Base-by-base conservation (phyloP, 192 early-diverging fungal species). In the Dissophora globulifera region DNA sequence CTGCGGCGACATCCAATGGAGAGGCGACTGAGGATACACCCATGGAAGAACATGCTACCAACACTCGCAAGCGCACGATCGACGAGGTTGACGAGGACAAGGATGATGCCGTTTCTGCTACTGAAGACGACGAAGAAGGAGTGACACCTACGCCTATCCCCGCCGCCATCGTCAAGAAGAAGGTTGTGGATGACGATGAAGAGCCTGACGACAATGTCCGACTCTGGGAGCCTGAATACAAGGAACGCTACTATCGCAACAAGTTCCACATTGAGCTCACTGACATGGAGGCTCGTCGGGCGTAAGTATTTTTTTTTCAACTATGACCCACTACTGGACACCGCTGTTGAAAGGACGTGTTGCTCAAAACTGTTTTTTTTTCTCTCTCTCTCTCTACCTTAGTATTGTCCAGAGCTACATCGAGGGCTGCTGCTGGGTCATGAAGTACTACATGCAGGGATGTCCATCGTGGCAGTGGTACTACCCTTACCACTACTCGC, bases 401-500 rank as follows among this genome's bases (percentile, higher is more conserved):
- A 83, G 81, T n/a, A 82, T 90, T 65, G 88, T 88, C 30, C 83
- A 90, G 65, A 83, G 84, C 79, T 99, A 99, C 70, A 87, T 96
- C 48, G 95, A 97, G 72, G 96, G 97, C 19, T 80, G 98, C 26
- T 96, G 94, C 76, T 98, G 97, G 97, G 95, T 98, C 32, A 87
- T 96, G 45, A 81, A 89, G 54, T 99, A 99, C 78, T 99, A 99
- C 78, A 97, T 94, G 80, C 87, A 90, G 56, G 84, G 81, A 78
- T 75, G 67, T 58, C 89, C 85, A 23, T 98, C 96, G 17, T 99
- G 97, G 97, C 89, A 84, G 33, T 99, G 96, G 96, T 99, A 93
- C 84, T 99, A 93, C 62, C 96, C 96, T 7, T 98, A 93, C 79
- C 93, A 98, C 83, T 99, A 98, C 67, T 92, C 97, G 20, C 96